Percentiles rank a stretch among this genome's conserved stretches.
phyloP scores from a whole-genome alignment of 2,329 filamentous ascomycete species.

The Sporothrix luriei region DNA sequence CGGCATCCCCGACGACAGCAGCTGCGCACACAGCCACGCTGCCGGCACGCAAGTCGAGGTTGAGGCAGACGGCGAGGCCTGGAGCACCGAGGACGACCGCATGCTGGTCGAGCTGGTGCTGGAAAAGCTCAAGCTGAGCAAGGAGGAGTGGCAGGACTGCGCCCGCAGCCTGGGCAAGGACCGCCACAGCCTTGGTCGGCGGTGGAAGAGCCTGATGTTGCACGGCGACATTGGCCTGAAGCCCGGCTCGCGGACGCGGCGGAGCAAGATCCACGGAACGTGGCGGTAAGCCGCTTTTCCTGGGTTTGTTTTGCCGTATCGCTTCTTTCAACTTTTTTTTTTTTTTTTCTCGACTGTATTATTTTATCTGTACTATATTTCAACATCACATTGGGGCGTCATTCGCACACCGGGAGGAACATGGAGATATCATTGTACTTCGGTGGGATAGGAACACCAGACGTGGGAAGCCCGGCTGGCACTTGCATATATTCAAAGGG shows the following conservation, averaged over 20 bases:
- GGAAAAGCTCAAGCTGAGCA: conserved; percentile 66
- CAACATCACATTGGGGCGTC: conserved; percentile 9
- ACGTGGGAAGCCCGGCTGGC: conserved; percentile 1
- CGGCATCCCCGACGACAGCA: conserved; percentile 39
- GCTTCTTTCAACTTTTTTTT: background rate
- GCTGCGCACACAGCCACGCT: background rate
- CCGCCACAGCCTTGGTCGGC: conserved; percentile 56
- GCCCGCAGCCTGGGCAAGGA: conserved; percentile 65
- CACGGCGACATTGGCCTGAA: conserved; percentile 64
- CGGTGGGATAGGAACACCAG: conserved; percentile 21
- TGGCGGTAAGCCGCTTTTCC: conserved; percentile 51
- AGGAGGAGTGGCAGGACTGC: conserved; percentile 68
- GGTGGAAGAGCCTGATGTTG: conserved; percentile 66
- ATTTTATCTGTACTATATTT: conserved; percentile 25
- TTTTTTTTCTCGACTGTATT: conserved; percentile 1
- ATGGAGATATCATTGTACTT: background rate
- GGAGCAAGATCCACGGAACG: conserved; percentile 56
- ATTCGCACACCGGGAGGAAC: background rate
- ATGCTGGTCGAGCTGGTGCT: conserved; percentile 68
- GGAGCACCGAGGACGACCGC: conserved; percentile 66
- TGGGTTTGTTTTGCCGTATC: conserved; percentile 6
- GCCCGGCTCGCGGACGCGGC: conserved; percentile 45
- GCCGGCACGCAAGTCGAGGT: conserved; percentile 47
- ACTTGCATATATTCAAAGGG: conserved; percentile 26
- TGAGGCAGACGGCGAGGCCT: conserved; percentile 53